Percentiles rank a stretch among this genome's conserved stretches.
phyloP scores from a whole-genome alignment of 805 yeast genomes.

The Suhomyces pyralidae region DNA sequence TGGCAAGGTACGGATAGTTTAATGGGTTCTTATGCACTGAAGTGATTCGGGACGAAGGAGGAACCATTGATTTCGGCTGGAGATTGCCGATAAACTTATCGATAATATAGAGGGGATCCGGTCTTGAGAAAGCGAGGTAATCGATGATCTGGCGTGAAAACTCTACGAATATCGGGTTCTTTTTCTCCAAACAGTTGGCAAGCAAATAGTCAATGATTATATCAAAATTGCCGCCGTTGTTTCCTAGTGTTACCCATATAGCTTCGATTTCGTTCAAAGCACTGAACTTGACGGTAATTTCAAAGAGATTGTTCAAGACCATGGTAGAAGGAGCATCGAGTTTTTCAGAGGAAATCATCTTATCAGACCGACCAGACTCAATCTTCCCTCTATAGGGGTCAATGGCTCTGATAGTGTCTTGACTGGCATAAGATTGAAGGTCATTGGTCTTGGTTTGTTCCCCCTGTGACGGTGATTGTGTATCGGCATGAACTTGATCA shows the following conservation, averaged over 20 bases:
- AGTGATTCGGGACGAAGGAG: constrained; percentile 34
- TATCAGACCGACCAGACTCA: neutral
- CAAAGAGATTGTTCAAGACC: constrained; percentile 79
- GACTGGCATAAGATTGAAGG: neutral
- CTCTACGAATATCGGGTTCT: constrained; percentile 73
- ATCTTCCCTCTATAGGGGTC: neutral
- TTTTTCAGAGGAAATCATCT: neutral
- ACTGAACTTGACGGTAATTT: constrained; percentile 76
- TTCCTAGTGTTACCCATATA: constrained; percentile 91
- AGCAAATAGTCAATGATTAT: constrained; percentile 70
- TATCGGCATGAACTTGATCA: too few species aligned
- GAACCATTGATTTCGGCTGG: constrained; percentile 88
- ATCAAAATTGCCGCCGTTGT: constrained; percentile 64
- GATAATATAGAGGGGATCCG: constrained; percentile 46
- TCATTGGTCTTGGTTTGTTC: neutral
- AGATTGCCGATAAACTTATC: constrained; percentile 67
- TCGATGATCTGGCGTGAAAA: constrained; percentile 79
- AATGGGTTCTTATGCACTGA: neutral
- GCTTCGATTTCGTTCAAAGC: constrained; percentile 89
- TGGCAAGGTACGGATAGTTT: constrained; percentile 73
- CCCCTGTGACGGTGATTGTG: neutral
- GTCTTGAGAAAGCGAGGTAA: constrained; percentile 57
- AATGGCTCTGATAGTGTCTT: neutral
- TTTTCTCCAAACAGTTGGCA: constrained; percentile 61
- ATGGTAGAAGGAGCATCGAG: constrained; percentile 40